These are phyloP conservation scores for Immersiella caudata DNA, from an alignment of 495 filamentous ascomycete genomes.

Conservation along the genomic window DNA sequence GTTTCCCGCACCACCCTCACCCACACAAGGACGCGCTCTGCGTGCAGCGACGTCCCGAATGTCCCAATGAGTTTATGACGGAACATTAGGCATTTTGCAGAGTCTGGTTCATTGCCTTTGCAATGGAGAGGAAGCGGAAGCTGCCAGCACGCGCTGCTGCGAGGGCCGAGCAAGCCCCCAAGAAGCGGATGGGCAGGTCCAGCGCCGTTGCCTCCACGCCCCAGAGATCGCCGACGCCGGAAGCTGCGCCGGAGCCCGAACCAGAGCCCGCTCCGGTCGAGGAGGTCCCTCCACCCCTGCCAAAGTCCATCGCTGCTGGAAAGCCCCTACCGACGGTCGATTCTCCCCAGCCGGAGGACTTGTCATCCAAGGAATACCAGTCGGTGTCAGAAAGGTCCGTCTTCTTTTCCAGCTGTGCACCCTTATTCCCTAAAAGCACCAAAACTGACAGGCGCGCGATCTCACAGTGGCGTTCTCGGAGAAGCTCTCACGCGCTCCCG, in stretches of 20 bases:
- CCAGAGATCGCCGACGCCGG: constrained; percentile 41
- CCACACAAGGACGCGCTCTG: background rate
- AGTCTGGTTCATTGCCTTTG: constrained; percentile 27
- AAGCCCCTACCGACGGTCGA: constrained; percentile 75
- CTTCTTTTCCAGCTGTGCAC: background rate
- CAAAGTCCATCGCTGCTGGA: constrained; percentile 55
- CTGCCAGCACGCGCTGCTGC: constrained; percentile 57
- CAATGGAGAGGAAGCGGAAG: constrained; percentile 62
- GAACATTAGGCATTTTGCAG: constrained; percentile 18
- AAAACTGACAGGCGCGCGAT: constrained; percentile 8
- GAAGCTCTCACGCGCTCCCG: constrained; percentile 83
- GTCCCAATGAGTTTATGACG: constrained; percentile 33
- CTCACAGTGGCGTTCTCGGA: constrained; percentile 75
- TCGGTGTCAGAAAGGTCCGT: constrained; percentile 79
- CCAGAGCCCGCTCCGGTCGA: constrained; percentile 34
- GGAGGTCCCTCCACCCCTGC: constrained; percentile 59
- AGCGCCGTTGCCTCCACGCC: constrained; percentile 26
- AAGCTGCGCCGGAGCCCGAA: constrained; percentile 32
- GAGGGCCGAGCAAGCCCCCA: constrained; percentile 52
- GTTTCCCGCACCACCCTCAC: constrained; percentile 4
- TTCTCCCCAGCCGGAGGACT: constrained; percentile 64
- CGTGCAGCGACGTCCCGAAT: background rate
- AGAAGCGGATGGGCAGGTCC: constrained; percentile 43
- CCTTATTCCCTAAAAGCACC: background rate
- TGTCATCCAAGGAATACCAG: constrained; percentile 74